Conservation (phyloP, 768 basidiomycete genomes). For the Butyriboletus loyo region DNA sequence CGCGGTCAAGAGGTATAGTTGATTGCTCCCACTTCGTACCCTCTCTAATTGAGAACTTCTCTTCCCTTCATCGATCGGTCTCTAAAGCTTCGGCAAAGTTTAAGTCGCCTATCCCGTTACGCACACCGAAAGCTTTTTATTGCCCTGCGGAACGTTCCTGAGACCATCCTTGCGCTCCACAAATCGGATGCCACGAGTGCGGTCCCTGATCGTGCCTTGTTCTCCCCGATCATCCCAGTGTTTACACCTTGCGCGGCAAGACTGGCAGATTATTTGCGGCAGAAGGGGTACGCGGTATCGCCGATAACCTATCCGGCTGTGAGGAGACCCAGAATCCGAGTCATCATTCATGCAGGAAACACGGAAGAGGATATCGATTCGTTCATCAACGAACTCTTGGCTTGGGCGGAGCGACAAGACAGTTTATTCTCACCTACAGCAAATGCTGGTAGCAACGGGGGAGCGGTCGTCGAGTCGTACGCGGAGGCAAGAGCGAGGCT, state of each 20-base stretch:
- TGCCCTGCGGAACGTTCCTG: slow-evolving; percentile 5
- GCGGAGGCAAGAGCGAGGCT: slow-evolving; percentile 12
- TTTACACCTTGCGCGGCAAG: slow-evolving; percentile 9
- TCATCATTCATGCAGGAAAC: slow-evolving; percentile 17
- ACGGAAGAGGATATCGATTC: slow-evolving; percentile 17
- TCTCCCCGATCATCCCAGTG: slow-evolving; percentile 22
- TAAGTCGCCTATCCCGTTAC: slow-evolving; percentile 10
- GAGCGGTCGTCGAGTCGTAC: neutral
- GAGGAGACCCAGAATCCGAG: slow-evolving; percentile 13
- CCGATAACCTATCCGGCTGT: slow-evolving; percentile 14
- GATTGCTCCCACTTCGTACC: neutral
- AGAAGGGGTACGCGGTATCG: slow-evolving; percentile 13
- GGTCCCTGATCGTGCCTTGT: neutral
- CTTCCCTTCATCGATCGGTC: neutral
- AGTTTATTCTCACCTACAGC: neutral
- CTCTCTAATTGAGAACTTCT: neutral
- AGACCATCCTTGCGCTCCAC: slow-evolving; percentile 3
- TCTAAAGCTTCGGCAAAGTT: slow-evolving; percentile 13
- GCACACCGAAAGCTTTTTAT: slow-evolving; percentile 8
- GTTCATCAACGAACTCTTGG: slow-evolving; percentile 4
- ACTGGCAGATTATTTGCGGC: slow-evolving; percentile 12
- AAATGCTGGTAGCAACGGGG: neutral
- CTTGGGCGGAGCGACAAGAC: slow-evolving; percentile 9
- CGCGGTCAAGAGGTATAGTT: slow-evolving; percentile 19
- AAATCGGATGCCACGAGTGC: neutral